phyloP scores from a whole-genome alignment of 2,329 filamentous ascomycete genomes.

The Claviceps sp. region DNA sequence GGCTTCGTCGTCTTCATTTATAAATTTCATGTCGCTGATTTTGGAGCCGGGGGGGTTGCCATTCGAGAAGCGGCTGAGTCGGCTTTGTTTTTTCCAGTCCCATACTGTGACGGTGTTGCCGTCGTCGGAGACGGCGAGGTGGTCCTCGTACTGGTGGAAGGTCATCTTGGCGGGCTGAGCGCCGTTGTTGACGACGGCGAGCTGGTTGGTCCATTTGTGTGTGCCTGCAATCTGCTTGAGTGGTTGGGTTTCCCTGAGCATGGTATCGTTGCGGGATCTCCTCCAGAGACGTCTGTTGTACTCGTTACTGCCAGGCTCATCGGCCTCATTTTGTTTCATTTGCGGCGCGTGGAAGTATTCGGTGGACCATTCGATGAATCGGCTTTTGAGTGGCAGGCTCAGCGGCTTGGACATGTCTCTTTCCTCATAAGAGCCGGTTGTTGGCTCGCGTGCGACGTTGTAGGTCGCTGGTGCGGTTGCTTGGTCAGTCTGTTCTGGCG shows the following conservation, averaged over 20 bases:
- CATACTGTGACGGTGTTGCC: slow-evolving; percentile 82
- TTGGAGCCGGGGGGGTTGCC: slow-evolving; percentile 83
- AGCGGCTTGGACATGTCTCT: slow-evolving; percentile 46
- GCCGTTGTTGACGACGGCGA: slow-evolving; percentile 75
- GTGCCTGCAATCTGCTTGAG: slow-evolving; percentile 78
- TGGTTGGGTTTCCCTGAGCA: slow-evolving; percentile 84
- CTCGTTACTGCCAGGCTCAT: slow-evolving; percentile 89
- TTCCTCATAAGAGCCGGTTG: slow-evolving; percentile 60
- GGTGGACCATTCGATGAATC: slow-evolving; percentile 88
- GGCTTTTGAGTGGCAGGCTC: slow-evolving; percentile 62
- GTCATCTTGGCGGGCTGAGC: slow-evolving; percentile 86
- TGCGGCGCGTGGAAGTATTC: slow-evolving; percentile 97
- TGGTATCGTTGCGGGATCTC: slow-evolving; percentile 80
- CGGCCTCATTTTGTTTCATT: slow-evolving; percentile 91
- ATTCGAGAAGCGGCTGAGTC: slow-evolving; percentile 79
- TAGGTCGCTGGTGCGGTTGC: slow-evolving; percentile 55
- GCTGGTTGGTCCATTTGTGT: slow-evolving; percentile 74
- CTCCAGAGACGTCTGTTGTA: slow-evolving; percentile 95
- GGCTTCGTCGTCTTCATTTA: slow-evolving; percentile 96
- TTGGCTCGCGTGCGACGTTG: slow-evolving; percentile 61
- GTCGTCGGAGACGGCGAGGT: slow-evolving; percentile 86
- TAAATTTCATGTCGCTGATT: slow-evolving; percentile 91
- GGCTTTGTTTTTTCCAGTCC: slow-evolving; percentile 74
- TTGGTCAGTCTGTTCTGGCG: slow-evolving; percentile 64
- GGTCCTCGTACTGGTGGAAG: slow-evolving; percentile 96